Conservation (phyloP, 305 asterid species). For the Solanum chacoense region DNA sequence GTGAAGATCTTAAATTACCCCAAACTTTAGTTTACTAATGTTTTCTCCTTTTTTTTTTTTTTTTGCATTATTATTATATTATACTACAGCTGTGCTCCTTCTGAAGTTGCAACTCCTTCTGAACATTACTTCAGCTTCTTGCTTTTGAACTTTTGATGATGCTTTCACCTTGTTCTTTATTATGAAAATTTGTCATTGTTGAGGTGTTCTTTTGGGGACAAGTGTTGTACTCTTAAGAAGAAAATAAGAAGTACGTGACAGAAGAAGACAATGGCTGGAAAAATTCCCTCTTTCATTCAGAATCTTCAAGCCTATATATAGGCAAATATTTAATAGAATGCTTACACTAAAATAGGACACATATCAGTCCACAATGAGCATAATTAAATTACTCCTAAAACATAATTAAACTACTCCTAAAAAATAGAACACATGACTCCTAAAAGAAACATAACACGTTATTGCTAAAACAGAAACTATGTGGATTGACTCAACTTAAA, state of each 20-base stretch:
- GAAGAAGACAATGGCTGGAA: neutral
- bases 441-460: neutral
- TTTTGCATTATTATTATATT: neutral
- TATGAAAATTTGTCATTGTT: neutral
- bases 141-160: neutral
- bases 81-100: neutral
- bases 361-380: neutral
- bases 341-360: neutral
- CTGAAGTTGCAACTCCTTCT: neutral
- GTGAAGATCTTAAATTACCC: neutral
- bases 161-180: neutral
- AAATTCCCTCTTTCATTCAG: neutral
- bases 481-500: neutral
- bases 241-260: neutral
- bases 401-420: neutral
- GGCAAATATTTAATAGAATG: neutral
- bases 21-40: neutral
- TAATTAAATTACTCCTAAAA: neutral
- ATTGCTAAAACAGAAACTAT: neutral
- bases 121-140: neutral
- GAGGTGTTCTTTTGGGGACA: neutral
- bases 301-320: neutral
- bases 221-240: neutral
- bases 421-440: neutral
- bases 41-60: neutral